Conservation (phyloP, 2,329 filamentous ascomycete genomes). For the Hypoxylon sp. region DNA sequence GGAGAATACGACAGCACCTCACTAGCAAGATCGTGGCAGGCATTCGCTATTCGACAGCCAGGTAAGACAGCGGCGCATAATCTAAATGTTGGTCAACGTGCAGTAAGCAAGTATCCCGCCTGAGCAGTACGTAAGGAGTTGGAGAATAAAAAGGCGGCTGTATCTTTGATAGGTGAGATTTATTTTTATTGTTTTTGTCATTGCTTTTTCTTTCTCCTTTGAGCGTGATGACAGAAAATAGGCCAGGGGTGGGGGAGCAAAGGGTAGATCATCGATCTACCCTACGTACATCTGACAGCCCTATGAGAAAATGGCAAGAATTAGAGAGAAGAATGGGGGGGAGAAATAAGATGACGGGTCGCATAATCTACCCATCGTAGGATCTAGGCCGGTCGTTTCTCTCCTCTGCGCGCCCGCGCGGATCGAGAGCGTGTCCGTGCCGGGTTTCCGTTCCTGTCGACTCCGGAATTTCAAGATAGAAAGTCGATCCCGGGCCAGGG, state of each 20-base stretch:
- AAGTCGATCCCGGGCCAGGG: neutral
- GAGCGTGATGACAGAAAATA: neutral
- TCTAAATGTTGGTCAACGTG: slow-evolving; percentile 26
- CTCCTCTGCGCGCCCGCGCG: slow-evolving; percentile 2
- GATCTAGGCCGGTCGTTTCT: neutral
- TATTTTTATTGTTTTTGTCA: neutral
- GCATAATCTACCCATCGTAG: slow-evolving; percentile 18
- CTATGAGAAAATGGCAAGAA: slow-evolving; percentile 25
- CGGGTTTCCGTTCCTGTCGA: slow-evolving; percentile 17
- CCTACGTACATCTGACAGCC: slow-evolving; percentile 32
- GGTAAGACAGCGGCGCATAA: slow-evolving; percentile 3
- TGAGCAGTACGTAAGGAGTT: slow-evolving; percentile 20
- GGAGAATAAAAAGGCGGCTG: no score
- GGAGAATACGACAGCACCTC: no score
- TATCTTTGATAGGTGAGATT: no score
- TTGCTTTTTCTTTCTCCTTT: neutral
- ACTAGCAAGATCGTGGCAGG: no score
- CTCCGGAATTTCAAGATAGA: neutral
- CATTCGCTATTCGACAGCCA: no score
- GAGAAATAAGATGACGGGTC: slow-evolving; percentile 10
- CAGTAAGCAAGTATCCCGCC: slow-evolving; percentile 23
- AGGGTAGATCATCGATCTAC: slow-evolving; percentile 31
- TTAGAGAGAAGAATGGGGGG: neutral
- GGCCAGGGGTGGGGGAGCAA: neutral
- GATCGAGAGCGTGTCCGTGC: no score